Evolutionary conservation across 73 alveolate genomes (phyloP).

Genomic region (Paramecium pentaurelia): DNA sequence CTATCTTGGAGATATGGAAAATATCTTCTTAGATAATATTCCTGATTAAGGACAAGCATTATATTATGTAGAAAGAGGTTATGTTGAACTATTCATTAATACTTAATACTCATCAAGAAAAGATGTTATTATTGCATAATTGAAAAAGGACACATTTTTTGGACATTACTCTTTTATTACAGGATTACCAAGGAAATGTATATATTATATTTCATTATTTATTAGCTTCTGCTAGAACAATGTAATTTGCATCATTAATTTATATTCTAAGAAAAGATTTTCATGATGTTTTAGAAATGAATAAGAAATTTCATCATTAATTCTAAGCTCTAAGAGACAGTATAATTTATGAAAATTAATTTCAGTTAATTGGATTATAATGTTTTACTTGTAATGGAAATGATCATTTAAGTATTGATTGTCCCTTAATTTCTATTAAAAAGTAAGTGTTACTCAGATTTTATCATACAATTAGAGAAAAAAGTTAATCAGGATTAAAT

Average conservation of each 20-base stretch:
- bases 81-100: background rate
- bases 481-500: background rate
- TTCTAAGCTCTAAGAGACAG: conserved; percentile 36
- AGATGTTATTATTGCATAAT: background rate
- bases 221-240: conserved; percentile 5
- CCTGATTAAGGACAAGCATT: conserved; percentile 22
- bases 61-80: conserved; percentile 27
- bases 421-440: background rate
- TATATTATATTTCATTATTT: background rate
- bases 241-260: background rate
- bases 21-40: background rate
- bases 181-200: conserved; percentile 27
- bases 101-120: background rate
- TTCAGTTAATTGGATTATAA: background rate
- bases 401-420: conserved; percentile 16
- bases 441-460: background rate
- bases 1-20: background rate
- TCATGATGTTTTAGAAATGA: background rate
- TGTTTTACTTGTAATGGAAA: background rate
- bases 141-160: conserved; percentile 35
- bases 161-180: conserved; percentile 47
- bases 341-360: background rate
- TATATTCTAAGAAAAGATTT: conserved; percentile 8
- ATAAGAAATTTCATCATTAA: conserved; percentile 26
- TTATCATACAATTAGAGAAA: background rate